Base-by-base conservation (phyloP, 805 yeast genomes). In the Candida takata region DNA sequence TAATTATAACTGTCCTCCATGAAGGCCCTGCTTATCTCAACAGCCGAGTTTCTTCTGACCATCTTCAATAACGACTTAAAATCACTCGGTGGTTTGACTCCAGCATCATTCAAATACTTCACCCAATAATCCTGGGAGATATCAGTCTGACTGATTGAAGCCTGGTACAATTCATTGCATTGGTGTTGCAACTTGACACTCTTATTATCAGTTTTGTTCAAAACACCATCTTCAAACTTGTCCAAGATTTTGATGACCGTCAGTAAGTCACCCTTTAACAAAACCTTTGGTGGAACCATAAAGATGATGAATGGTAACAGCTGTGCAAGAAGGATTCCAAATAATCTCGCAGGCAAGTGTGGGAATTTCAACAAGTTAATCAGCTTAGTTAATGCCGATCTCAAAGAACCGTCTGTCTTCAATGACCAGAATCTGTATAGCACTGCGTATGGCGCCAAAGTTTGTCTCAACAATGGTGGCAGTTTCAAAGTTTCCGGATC, bases 381-480 rank as follows among this genome's bases (percentile, higher is more conserved):
- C n/a, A 67, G 36, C 34, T 57, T 58, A 4, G 42, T 35, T 29
- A 66, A 46, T 6, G 66, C 52, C 5, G 42, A 29, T 28, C 47
- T 45, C 17, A 48, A 48, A 1, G 60, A 52, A 6, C 59, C 56
- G 7, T 47, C 38, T 6, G 40, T 33, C 36, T 54, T 45, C 8
- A 61, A 52, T 13, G 58, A 57, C 51, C 69, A 69, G 47, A 72
- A 76, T 41, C 69, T 69, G 40, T 65, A 64, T 17, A 83, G 60
- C 1, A 79, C 72, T 2, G 80, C 86, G 52, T 81, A 77, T 31
- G 92, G 92, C 5, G 90, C 61, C 34, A 83, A 54, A 18, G 82
- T 70, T 54, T 82, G 88, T 44, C 77, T 70, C 48, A 83, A 65
- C 2, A 76, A 64, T 12, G 84, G 77, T 27, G 76, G 68, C 11